Conservation (phyloP, 805 yeast genomes). For the Middelhovenomyces tepae region DNA sequence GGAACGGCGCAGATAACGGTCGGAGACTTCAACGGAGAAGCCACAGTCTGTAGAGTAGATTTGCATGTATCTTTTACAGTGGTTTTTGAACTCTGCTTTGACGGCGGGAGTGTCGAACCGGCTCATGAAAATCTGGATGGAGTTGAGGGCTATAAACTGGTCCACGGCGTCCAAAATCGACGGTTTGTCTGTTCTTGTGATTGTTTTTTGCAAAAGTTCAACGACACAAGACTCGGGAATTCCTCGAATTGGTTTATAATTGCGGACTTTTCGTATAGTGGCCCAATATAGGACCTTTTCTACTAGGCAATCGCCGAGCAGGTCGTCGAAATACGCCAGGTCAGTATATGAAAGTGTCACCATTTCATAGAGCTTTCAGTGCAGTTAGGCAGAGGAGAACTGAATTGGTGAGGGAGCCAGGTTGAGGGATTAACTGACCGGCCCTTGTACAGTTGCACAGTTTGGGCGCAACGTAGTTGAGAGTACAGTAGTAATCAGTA, state of each 20-base stretch:
- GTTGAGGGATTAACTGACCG: too few relatives aligned
- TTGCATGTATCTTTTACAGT: conserved; percentile 30
- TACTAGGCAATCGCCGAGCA: conserved; percentile 22
- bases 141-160: conserved; percentile 20
- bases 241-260: conserved; percentile 18
- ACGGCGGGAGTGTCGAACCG: conserved; percentile 17
- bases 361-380: too few relatives aligned
- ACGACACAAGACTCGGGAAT: conserved; percentile 12
- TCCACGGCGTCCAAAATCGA: conserved; percentile 18
- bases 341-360: too few relatives aligned
- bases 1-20: conserved; percentile 29
- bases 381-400: too few relatives aligned
- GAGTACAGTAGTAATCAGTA: too few relatives aligned
- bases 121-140: conserved; percentile 23
- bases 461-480: too few relatives aligned
- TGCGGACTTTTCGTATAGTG: conserved; percentile 21
- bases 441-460: too few relatives aligned
- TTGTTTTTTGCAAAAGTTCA: conserved; percentile 10
- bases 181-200: conserved; percentile 1
- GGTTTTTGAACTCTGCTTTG: conserved; percentile 29
- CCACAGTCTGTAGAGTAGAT: conserved; percentile 32
- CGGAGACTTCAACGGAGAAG: conserved; percentile 36
- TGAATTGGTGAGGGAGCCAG: too few relatives aligned
- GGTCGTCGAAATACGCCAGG: conserved; percentile 23
- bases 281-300: conserved; percentile 26